Conservation (phyloP, 495 filamentous ascomycete species). For the Bacidia gigantensis region DNA sequence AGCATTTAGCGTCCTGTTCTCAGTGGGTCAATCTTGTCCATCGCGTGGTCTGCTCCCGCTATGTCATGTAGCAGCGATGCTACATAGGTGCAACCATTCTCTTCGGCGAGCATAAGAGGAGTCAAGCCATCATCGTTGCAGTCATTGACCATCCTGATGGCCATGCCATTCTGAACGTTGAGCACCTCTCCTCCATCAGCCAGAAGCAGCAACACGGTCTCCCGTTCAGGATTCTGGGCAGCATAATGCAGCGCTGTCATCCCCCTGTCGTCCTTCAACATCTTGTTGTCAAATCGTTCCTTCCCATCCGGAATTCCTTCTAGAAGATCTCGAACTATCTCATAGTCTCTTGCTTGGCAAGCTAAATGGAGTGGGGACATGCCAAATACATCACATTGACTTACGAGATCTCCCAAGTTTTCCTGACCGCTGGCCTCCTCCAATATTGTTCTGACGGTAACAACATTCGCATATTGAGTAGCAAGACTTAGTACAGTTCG, state of each 20-base stretch:
- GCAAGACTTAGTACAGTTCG: neutral
- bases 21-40: neutral
- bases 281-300: neutral
- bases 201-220: neutral
- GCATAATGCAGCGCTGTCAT: slow-evolving; percentile 3
- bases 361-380: slow-evolving; percentile 2
- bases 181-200: neutral
- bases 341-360: neutral
- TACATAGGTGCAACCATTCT: neutral
- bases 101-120: neutral
- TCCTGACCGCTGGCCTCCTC: neutral
- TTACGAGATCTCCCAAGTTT: neutral
- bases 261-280: neutral
- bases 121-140: slow-evolving; percentile 1
- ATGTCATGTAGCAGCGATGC: neutral
- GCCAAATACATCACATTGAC: neutral
- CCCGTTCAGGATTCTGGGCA: neutral
- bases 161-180: neutral
- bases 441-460: neutral
- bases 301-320: neutral
- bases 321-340: neutral
- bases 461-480: neutral
- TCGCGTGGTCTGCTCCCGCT: neutral
- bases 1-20: neutral
- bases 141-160: neutral